Conservation (phyloP, 768 basidiomycete genomes). For the Phallus indusiatus region DNA sequence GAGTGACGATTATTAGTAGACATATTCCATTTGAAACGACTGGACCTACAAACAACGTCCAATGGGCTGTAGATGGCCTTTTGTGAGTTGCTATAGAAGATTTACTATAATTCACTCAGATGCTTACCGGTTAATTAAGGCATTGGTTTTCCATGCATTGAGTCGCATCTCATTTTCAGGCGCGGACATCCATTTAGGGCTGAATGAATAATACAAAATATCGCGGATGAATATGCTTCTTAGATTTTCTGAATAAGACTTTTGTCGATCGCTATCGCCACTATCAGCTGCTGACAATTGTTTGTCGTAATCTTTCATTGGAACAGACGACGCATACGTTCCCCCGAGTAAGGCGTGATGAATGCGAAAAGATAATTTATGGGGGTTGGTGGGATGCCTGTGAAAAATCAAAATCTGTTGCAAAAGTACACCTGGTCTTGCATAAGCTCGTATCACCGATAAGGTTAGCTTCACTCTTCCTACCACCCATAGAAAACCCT, state of each 20-base stretch:
- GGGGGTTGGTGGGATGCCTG: constrained; percentile 25
- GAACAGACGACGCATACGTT: constrained; percentile 21
- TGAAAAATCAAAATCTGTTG: constrained; percentile 38
- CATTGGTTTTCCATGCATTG: constrained; percentile 19
- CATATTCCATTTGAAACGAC: too few species aligned
- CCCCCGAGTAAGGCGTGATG: constrained; percentile 33
- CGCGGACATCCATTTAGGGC: constrained; percentile 27
- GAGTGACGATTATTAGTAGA: too few species aligned
- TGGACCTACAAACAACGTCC: background rate
- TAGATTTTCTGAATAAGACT: constrained; percentile 22
- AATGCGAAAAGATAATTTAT: constrained; percentile 28
- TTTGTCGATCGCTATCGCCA: constrained; percentile 1
- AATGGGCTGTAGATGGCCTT: background rate
- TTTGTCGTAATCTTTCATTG: constrained; percentile 22
- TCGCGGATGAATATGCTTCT: constrained; percentile 22
- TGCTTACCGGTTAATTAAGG: constrained; percentile 18
- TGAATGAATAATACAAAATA: constrained; percentile 23
- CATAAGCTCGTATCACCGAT: background rate
- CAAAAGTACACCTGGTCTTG: constrained; percentile 28
- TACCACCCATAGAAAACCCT: constrained; percentile 47
- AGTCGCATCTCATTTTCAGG: constrained; percentile 21
- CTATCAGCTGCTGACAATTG: background rate
- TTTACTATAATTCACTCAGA: background rate
- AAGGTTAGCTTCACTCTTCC: constrained; percentile 2
- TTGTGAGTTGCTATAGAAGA: background rate